These are phyloP conservation scores for Westerdykella sp. DNA, from an alignment of 2,329 filamentous ascomycete species.

Conservation along the genomic window DNA sequence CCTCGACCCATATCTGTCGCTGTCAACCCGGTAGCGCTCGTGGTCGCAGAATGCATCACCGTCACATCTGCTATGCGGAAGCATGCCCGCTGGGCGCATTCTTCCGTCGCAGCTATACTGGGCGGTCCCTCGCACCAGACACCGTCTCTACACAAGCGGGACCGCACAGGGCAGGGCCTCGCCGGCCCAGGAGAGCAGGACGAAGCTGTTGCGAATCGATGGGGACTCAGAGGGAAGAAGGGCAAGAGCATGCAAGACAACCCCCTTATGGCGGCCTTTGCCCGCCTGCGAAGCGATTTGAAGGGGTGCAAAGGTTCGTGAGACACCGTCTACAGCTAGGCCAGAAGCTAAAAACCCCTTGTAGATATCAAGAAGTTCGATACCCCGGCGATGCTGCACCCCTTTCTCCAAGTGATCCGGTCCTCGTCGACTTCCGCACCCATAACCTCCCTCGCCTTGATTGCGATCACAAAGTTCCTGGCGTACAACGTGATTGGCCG, in stretches of 20 bases:
- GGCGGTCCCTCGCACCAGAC: conserved; percentile 59
- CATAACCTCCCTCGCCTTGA: conserved; percentile 88
- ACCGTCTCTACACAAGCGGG: conserved; percentile 29
- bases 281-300: conserved; percentile 78
- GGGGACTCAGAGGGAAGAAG: conserved; percentile 90
- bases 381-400: conserved; percentile 79
- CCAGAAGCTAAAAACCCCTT: conserved; percentile 20
- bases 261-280: conserved; percentile 90
- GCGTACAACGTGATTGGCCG: conserved; percentile 86
- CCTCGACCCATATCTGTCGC: conserved; percentile 60
- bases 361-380: conserved; percentile 82
- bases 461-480: conserved; percentile 93
- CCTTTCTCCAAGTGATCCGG: conserved; percentile 93
- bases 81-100: conserved; percentile 91
- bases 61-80: conserved; percentile 98
- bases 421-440: conserved; percentile 93
- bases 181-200: conserved; percentile 34
- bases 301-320: conserved; percentile 70
- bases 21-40: conserved; percentile 82
- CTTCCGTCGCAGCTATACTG: conserved; percentile 90
- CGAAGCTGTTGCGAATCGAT: conserved; percentile 70
- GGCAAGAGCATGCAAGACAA: conserved; percentile 98
- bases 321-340: neutral
- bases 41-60: conserved; percentile 97
- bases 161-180: conserved; percentile 32